Base-by-base conservation (phyloP, 495 filamentous ascomycete species). In the Lentithecium fluviatile region DNA sequence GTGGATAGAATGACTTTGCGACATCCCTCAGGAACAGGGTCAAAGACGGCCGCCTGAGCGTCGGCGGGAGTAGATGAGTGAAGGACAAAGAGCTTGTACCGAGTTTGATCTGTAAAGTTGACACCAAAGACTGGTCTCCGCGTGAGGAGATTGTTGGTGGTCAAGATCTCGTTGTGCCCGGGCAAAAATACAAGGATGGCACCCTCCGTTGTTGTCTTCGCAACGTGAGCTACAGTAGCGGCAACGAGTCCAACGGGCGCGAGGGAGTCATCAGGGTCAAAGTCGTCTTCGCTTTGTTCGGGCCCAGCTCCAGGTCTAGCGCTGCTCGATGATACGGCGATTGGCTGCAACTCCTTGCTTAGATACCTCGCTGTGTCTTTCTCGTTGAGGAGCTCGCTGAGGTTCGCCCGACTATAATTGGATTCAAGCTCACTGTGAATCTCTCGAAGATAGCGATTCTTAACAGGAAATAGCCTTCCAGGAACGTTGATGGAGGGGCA, bases 101-200 rank as follows among this genome's bases (percentile, higher is more conserved):
- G 73, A 6, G 66, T 56, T 19, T 51, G 40, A 59, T 85, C 70
- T 0, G 59, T 68, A 42, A 85, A 78, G 60, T 84, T 63, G 38
- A 81, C 43, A 10, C 74, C 76, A 2, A 82, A 51, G 29, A 32
- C 4, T 6, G 20, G 47, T 5, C 59, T 42, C 0, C 26, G 56
- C 12, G 56, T 59, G 36, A 83, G 68, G 8, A 64, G 36, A 2
- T 69, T 49, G 19, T 78, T 65, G 17, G 81, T 66, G 5, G 69
- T 69, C 13, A 74, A 29, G 21, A 85, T 81, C 50, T 83, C 77
- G 4, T 76, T 72, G 7, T 82, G 59, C n/a, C 83, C 83, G 1
- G 83, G 83, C 12, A 85, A 70, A 52, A 85, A 85, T 11, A 79
- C 76, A 46, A 85, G 66, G 32, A 85, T 77, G n/a, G 82, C 77